Evolutionary conservation across 228 moss, liverwort and hornwort genomes (phyloP), one percentile per base, ranked within the genome.

Genomic region (Sphagnum magellanicum): DNA sequence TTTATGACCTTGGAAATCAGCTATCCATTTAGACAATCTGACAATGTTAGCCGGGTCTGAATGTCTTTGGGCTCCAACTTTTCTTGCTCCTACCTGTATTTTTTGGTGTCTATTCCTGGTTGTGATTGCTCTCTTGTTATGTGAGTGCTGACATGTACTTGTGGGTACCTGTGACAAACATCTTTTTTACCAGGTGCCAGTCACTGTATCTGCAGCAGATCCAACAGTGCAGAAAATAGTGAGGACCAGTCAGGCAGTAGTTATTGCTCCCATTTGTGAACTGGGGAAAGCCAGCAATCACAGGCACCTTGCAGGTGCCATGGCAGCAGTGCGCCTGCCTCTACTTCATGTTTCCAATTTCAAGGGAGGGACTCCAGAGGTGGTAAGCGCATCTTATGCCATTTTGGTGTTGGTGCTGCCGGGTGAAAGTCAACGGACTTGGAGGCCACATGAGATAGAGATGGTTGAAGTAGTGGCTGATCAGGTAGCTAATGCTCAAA

Each of bases 331-430:
- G 6, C 66, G 86, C 48, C 64, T 82, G 65, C 86, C 82, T 69
- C 61, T 82, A 81, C 90, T 97, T 47, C 93, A 88, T 53, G 87
- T 93, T 68, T 90, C 93, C 0, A 92, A 84, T 70, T 96, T 96
- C 74, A 96, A 93, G 62, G 91, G 89, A 52, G 93, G 93, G 59
- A 91, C 89, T 6, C 96, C 91, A 1, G 96, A 96, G 78, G 82
- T 88, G 49, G 81, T 91, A 49, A 88, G 82, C 65, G 91, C 93
- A 12, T 78, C 82, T 4, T 87, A 80, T 76, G 86, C 80, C 7
- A 71, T 87, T 51, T 32, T 83, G 73, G 86, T 87, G 48, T 74
- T 87, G 4, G 80, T 82, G 1, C 65, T 87, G 16, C 83, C 86
- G 0, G 73, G 79, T 58, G 86, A 79, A 63, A 75, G 81, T 68